phyloP scores from a whole-genome alignment of 2,329 filamentous ascomycete genomes.

The Monilinia fructigena region DNA sequence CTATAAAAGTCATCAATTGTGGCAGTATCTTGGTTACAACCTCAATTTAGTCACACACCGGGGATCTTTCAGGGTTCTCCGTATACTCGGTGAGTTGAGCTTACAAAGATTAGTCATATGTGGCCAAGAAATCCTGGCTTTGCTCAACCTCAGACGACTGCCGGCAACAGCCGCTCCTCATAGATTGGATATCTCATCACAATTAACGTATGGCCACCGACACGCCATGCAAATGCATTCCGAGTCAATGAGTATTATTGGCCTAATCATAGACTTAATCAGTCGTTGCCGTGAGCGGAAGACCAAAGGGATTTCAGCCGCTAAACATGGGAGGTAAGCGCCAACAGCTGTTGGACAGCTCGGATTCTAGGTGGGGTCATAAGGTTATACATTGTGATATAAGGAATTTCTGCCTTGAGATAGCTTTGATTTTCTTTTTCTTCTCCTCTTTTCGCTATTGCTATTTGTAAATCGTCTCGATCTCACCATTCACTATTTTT shows the following conservation, averaged over 20 bases:
- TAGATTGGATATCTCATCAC: not conserved
- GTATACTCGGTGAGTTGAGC: constrained; percentile 11
- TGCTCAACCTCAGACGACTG: not conserved
- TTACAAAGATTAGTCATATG: constrained; percentile 10
- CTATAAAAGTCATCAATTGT: not conserved
- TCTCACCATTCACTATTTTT: constrained; percentile 6
- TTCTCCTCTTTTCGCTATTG: not conserved
- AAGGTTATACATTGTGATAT: not conserved
- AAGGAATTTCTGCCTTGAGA: not conserved
- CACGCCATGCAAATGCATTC: not conserved
- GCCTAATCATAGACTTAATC: not conserved
- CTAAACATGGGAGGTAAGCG: constrained; percentile 18
- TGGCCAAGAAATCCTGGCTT: not conserved
- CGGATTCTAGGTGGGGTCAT: not conserved
- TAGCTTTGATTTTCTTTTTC: not conserved
- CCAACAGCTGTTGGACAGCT: constrained; percentile 1
- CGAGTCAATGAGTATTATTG: not conserved
- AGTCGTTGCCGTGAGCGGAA: constrained; percentile 1
- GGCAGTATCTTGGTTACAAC: not conserved
- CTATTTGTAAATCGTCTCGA: not conserved
- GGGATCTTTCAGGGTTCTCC: not conserved
- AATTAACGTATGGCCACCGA: not conserved
- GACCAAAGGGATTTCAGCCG: constrained; percentile 15
- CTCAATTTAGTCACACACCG: not conserved
- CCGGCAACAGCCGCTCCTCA: not conserved